Conservation (phyloP, 306 rosid genomes). For the Psophocarpus tetragonolobus region DNA sequence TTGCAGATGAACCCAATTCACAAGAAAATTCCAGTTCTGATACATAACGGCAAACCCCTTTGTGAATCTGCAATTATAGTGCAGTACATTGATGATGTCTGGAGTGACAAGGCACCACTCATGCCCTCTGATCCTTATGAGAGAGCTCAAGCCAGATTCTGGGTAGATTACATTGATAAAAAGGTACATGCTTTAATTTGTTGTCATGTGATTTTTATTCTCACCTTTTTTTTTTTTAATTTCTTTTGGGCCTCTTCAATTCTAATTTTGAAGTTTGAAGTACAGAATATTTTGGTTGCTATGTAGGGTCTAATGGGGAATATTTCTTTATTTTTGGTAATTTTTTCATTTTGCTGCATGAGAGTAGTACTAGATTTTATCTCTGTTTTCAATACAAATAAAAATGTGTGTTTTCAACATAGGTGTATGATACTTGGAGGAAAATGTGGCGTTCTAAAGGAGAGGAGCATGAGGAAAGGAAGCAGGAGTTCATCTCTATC, state of each 20-base stretch:
- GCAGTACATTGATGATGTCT: neutral
- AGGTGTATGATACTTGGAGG: slow-evolving; percentile 32
- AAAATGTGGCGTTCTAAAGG: slow-evolving; percentile 8
- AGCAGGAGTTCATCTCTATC: neutral
- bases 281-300: neutral
- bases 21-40: neutral
- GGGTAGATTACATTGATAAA: neutral
- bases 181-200: neutral
- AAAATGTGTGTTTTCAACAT: neutral
- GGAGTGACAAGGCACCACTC: neutral
- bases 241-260: neutral
- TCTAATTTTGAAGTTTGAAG: neutral
- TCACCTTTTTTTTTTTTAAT: no score
- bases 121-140: neutral
- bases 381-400: no score
- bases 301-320: neutral
- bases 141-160: neutral
- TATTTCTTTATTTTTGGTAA: no score
- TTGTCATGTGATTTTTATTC: neutral
- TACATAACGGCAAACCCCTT: neutral
- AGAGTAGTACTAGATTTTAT: no score
- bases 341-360: no score
- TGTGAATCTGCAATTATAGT: neutral
- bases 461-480: neutral
- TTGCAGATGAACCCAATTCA: neutral